These are phyloP conservation scores for Cicer chorassanicum DNA, from an alignment of 306 rosid genomes.

Conservation along the genomic window DNA sequence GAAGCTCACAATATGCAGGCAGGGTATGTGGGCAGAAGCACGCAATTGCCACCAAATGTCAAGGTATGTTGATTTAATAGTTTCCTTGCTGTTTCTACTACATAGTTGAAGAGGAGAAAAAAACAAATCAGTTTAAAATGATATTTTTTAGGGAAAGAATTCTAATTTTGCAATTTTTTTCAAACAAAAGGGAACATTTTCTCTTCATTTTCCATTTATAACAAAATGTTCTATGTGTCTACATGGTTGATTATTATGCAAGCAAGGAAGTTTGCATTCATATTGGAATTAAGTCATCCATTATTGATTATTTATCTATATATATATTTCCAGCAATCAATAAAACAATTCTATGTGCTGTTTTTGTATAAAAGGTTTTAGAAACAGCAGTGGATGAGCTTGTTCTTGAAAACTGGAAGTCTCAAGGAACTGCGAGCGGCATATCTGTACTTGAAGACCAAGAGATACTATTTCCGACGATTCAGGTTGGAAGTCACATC, in stretches of 20 bases:
- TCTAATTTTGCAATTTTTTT: background rate
- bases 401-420: conserved; percentile 86
- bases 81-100: conserved; percentile 8
- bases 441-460: conserved; percentile 77
- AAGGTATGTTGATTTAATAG: conserved; percentile 54
- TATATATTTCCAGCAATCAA: conserved; percentile 5
- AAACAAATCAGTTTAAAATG: background rate
- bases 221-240: background rate
- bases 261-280: background rate
- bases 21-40: conserved; percentile 48
- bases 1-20: conserved; percentile 50
- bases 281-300: background rate
- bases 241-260: conserved; percentile 5
- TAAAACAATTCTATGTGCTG: conserved; percentile 44
- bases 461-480: conserved; percentile 71
- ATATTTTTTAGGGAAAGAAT: conserved; percentile 1
- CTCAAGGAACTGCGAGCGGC: conserved; percentile 63
- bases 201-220: background rate
- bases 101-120: background rate
- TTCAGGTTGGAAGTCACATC: conserved; percentile 79
- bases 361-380: conserved; percentile 53
- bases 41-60: conserved; percentile 45
- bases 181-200: background rate
- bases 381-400: conserved; percentile 66
- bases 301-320: background rate